Conservation (phyloP, 1,139 yeast genomes). For the Kurtzmaniella natalensis region DNA sequence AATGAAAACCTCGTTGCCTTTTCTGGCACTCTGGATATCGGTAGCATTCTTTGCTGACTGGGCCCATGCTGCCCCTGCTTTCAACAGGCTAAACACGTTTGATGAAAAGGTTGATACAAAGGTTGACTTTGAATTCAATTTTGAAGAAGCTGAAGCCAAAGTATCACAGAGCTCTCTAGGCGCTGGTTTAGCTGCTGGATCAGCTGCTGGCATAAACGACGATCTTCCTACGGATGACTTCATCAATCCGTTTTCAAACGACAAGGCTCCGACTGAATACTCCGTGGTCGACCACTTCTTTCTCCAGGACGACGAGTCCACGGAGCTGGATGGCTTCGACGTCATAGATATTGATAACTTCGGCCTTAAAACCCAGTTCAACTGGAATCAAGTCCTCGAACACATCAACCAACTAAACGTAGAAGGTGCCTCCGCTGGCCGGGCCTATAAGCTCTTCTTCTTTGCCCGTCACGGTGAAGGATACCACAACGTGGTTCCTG, state of each 20-base stretch:
- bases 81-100: no score
- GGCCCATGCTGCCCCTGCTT: no score
- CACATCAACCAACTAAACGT: constrained; percentile 3
- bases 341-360: constrained; percentile 14
- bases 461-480: constrained; percentile 42
- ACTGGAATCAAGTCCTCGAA: constrained; percentile 15
- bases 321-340: constrained; percentile 13
- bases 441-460: constrained; percentile 25
- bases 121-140: no score
- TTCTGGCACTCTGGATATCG: no score
- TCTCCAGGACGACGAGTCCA: constrained; percentile 16
- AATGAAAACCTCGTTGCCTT: no score
- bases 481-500: constrained; percentile 31
- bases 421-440: constrained; percentile 1
- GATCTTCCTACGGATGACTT: constrained; percentile 4
- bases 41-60: no score
- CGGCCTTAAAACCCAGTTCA: constrained; percentile 15
- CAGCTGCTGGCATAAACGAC: no score
- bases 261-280: constrained; percentile 9
- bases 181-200: no score
- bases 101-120: no score
- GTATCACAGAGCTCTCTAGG: no score
- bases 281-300: constrained; percentile 14
- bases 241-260: no score
- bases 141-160: no score